These are phyloP conservation scores for Barnettozyma siamensis DNA, from an alignment of 805 yeast genomes.

Conservation along the genomic window DNA sequence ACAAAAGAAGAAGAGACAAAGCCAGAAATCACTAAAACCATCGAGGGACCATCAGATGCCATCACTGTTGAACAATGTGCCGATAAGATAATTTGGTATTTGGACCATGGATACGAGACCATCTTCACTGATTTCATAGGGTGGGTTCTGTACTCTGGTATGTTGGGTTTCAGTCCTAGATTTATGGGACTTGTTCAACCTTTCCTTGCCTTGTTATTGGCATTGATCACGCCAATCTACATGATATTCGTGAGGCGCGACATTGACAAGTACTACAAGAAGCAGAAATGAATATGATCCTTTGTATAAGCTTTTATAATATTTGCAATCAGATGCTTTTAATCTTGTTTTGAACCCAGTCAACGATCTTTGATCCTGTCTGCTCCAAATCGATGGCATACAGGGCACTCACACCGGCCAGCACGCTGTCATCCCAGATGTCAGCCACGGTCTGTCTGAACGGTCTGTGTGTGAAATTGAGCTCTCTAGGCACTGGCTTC, in stretches of 20 bases:
- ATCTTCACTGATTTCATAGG: slow-evolving; percentile 82
- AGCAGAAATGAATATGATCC: slow-evolving; percentile 24
- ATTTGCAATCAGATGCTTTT: background rate
- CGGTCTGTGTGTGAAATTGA: slow-evolving; percentile 39
- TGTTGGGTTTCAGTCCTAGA: slow-evolving; percentile 68
- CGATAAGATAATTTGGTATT: slow-evolving; percentile 44
- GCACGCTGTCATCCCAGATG: slow-evolving; percentile 73
- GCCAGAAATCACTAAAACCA: slow-evolving; percentile 72
- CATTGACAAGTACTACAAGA: slow-evolving; percentile 43
- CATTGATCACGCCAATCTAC: slow-evolving; percentile 56
- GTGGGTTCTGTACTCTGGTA: slow-evolving; percentile 65
- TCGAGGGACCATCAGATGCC: slow-evolving; percentile 81
- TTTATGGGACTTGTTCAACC: slow-evolving; percentile 48
- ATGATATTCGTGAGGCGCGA: slow-evolving; percentile 42
- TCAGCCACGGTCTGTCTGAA: slow-evolving; percentile 65
- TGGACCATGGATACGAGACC: slow-evolving; percentile 63
- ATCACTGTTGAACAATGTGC: slow-evolving; percentile 66
- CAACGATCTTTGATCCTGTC: slow-evolving; percentile 9
- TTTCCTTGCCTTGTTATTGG: slow-evolving; percentile 41
- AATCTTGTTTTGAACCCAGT: slow-evolving; percentile 5
- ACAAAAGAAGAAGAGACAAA: slow-evolving; percentile 75
- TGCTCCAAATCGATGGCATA: slow-evolving; percentile 48
- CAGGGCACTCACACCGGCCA: slow-evolving; percentile 57
- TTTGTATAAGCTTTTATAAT: background rate
- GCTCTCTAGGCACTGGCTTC: slow-evolving; percentile 36